Percentiles rank a stretch among this genome's conserved stretches.
phyloP scores from a whole-genome alignment of 148 eudicot species.

The Pharnaceum exiguum region DNA sequence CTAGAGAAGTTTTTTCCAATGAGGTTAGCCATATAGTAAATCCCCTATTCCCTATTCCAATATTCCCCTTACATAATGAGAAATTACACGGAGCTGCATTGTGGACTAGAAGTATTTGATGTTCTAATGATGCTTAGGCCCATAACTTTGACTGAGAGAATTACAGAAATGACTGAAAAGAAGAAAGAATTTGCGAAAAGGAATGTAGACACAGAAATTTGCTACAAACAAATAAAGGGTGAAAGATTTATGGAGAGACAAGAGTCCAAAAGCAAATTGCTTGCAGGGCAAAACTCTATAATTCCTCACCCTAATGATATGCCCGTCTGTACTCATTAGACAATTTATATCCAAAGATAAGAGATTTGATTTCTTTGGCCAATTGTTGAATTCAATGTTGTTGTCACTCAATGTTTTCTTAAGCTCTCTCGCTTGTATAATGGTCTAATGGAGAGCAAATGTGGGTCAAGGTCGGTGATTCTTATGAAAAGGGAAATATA shows the following conservation, averaged over 20 bases:
- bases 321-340: slow-evolving; percentile 25
- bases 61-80: no score
- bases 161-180: no score
- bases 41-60: no score
- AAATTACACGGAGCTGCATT: no score
- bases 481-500: not conserved
- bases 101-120: slow-evolving; percentile 23
- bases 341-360: slow-evolving; percentile 11
- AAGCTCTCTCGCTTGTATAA: not conserved
- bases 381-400: not conserved
- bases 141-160: slow-evolving; percentile 19
- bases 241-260: not conserved
- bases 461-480: not conserved
- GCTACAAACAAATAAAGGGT: not conserved
- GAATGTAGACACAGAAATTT: no score
- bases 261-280: slow-evolving; percentile 24
- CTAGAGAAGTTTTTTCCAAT: no score
- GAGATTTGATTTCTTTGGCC: slow-evolving; percentile 9
- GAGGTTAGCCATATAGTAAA: slow-evolving; percentile 12
- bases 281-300: slow-evolving; percentile 27
- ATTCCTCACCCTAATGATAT: slow-evolving; percentile 27
- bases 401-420: not conserved
- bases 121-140: slow-evolving; percentile 29
- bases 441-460: not conserved
- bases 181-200: not conserved